A percentile compares a stretch with the other conserved stretches of the same genome.
Conservation (phyloP, 768 basidiomycete species). For the Porphyrellus cyaneotinctus region DNA sequence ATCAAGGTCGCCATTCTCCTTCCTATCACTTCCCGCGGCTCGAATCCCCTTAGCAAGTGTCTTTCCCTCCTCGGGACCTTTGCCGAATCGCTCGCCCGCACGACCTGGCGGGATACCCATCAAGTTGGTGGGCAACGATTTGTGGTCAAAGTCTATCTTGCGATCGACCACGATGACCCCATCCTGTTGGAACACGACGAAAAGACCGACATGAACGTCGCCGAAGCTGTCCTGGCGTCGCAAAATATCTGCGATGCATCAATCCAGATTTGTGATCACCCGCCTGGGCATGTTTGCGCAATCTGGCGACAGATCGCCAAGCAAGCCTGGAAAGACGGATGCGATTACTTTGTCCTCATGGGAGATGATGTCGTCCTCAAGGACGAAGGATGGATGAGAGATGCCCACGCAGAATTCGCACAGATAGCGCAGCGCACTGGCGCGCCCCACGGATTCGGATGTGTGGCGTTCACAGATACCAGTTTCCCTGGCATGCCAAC, state of each 20-base stretch:
- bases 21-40: constrained; percentile 53
- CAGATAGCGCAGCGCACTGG: constrained; percentile 27
- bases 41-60: constrained; percentile 33
- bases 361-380: constrained; percentile 52
- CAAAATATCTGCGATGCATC: constrained; percentile 37
- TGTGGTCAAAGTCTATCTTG: constrained; percentile 45
- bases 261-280: constrained; percentile 37
- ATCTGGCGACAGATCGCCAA: constrained; percentile 52
- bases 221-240: constrained; percentile 35
- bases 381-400: constrained; percentile 51
- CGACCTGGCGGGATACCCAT: constrained; percentile 44
- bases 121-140: constrained; percentile 31
- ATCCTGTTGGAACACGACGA: constrained; percentile 31
- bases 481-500: constrained; percentile 60
- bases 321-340: constrained; percentile 44
- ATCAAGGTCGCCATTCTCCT: constrained; percentile 51
- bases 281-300: constrained; percentile 46
- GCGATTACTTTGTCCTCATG: constrained; percentile 50
- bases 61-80: constrained; percentile 41
- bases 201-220: constrained; percentile 24
- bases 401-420: constrained; percentile 37
- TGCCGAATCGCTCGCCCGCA: constrained; percentile 39
- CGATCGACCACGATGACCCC: constrained; percentile 47
- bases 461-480: constrained; percentile 53
- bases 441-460: constrained; percentile 48